These are phyloP conservation scores for Tuber microsphaerosporum DNA, from an alignment of 495 filamentous ascomycete genomes.

Conservation along the genomic window DNA sequence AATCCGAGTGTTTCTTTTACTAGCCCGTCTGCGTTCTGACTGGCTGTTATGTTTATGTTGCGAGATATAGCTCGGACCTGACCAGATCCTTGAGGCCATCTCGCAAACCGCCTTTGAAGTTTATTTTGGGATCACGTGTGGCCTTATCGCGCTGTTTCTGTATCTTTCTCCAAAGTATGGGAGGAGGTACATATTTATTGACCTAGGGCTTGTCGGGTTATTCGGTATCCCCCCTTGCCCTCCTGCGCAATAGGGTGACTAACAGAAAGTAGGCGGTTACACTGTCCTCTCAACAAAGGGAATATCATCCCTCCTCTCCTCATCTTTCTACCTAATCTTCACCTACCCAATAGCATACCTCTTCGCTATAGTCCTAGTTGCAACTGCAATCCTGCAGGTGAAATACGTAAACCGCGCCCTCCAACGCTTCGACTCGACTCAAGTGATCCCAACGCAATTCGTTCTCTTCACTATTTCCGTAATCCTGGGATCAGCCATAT, in stretches of 20 bases:
- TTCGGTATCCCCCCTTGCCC: slow-evolving; percentile 55
- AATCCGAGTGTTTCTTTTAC: background rate
- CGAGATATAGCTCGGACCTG: slow-evolving; percentile 59
- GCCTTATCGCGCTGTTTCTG: slow-evolving; percentile 66
- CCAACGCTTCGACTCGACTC: slow-evolving; percentile 89
- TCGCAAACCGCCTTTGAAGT: slow-evolving; percentile 84
- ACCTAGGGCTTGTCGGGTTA: slow-evolving; percentile 83
- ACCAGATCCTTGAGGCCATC: slow-evolving; percentile 83
- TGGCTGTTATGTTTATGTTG: background rate
- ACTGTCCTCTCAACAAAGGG: slow-evolving; percentile 94
- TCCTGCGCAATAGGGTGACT: slow-evolving; percentile 37
- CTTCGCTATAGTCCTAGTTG: slow-evolving; percentile 65
- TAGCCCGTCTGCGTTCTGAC: slow-evolving; percentile 16
- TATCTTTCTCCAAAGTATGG: slow-evolving; percentile 78
- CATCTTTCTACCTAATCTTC: slow-evolving; percentile 74
- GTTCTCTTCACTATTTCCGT: slow-evolving; percentile 93
- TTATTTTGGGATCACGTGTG: slow-evolving; percentile 69
- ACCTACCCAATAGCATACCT: slow-evolving; percentile 88
- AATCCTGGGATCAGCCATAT: slow-evolving; percentile 82
- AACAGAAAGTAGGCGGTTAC: slow-evolving; percentile 63
- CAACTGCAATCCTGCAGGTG: slow-evolving; percentile 87
- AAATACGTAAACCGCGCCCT: slow-evolving; percentile 92
- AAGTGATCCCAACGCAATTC: slow-evolving; percentile 95
- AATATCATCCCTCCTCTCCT: slow-evolving; percentile 86
- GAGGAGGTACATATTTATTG: slow-evolving; percentile 75